Conservation (phyloP, 441 rosid genomes). For the Corymbia citriodora region DNA sequence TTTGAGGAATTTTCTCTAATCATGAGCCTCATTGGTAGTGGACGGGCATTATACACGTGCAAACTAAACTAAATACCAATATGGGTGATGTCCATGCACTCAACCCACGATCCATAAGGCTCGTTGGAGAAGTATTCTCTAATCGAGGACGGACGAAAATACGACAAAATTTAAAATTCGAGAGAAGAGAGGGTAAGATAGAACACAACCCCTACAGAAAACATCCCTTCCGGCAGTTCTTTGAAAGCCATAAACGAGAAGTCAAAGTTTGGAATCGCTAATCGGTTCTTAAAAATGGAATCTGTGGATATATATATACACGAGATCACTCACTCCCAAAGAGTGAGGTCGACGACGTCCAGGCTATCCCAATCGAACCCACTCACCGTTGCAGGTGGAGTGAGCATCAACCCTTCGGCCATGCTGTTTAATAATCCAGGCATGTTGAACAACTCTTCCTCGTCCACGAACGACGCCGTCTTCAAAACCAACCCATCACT, state of each 20-base stretch:
- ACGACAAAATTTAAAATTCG: not conserved
- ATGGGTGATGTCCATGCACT: not conserved
- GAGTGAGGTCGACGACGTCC: conserved; percentile 15
- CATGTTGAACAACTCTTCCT: conserved; percentile 56
- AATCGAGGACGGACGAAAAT: not conserved
- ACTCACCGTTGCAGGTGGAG: conserved; percentile 28
- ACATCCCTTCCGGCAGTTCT: not conserved
- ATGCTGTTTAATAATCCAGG: conserved; percentile 32
- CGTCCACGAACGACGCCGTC: conserved; percentile 24
- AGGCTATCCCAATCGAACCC: conserved; percentile 13
- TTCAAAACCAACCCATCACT: not conserved
- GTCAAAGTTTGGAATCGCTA: not conserved
- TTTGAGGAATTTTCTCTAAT: not conserved
- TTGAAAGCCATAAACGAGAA: not conserved
- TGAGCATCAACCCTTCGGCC: conserved; percentile 47
- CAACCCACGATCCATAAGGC: not conserved
- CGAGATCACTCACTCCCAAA: conserved; percentile 21
- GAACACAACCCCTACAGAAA: not conserved
- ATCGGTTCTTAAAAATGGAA: not conserved
- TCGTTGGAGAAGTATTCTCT: not conserved
- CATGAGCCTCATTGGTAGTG: not conserved
- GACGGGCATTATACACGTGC: not conserved
- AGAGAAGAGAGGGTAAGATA: not conserved
- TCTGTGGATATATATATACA: not conserved
- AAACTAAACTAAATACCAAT: not conserved